Conservation (phyloP, 805 yeast genomes). For the Zygosaccharomyces lentus region DNA sequence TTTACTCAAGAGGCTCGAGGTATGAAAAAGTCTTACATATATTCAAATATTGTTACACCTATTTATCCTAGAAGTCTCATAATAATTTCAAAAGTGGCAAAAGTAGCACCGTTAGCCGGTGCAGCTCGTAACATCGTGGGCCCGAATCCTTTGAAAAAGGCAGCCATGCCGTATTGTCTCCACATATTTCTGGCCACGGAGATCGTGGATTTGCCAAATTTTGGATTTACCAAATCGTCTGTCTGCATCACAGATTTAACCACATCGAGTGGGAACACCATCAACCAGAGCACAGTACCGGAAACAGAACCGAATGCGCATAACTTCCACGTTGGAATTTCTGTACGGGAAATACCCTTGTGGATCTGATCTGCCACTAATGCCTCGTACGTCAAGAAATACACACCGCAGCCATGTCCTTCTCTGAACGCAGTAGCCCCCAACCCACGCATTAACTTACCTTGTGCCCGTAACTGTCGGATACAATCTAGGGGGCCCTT, state of each 20-base stretch:
- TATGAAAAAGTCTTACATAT: background rate
- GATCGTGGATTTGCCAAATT: slow-evolving; percentile 52
- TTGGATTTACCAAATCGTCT: slow-evolving; percentile 57
- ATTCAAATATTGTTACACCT: background rate
- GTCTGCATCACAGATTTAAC: slow-evolving; percentile 85
- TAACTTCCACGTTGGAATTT: slow-evolving; percentile 81
- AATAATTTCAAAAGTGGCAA: slow-evolving; percentile 86
- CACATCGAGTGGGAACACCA: slow-evolving; percentile 85
- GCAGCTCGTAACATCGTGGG: slow-evolving; percentile 96
- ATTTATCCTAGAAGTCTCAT: slow-evolving; percentile 55
- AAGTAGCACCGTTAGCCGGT: slow-evolving; percentile 97
- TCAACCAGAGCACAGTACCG: slow-evolving; percentile 84
- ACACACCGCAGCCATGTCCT: slow-evolving; percentile 80
- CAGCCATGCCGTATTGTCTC: slow-evolving; percentile 59
- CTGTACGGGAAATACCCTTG: slow-evolving; percentile 48
- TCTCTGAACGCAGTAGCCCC: slow-evolving; percentile 82
- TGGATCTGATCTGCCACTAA: slow-evolving; percentile 55
- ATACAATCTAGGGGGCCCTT: slow-evolving; percentile 48
- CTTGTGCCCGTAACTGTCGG: slow-evolving; percentile 47
- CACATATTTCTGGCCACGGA: slow-evolving; percentile 55
- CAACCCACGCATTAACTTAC: slow-evolving; percentile 75
- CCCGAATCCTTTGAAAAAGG: slow-evolving; percentile 84
- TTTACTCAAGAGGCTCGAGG: slow-evolving; percentile 71
- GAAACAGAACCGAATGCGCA: slow-evolving; percentile 87
- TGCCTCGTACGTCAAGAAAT: slow-evolving; percentile 88